A percentile compares a stretch with the other conserved stretches of the same genome.
Evolutionary conservation across 2,329 filamentous ascomycete species (phyloP).

Genomic region (Penicillium sp.): DNA sequence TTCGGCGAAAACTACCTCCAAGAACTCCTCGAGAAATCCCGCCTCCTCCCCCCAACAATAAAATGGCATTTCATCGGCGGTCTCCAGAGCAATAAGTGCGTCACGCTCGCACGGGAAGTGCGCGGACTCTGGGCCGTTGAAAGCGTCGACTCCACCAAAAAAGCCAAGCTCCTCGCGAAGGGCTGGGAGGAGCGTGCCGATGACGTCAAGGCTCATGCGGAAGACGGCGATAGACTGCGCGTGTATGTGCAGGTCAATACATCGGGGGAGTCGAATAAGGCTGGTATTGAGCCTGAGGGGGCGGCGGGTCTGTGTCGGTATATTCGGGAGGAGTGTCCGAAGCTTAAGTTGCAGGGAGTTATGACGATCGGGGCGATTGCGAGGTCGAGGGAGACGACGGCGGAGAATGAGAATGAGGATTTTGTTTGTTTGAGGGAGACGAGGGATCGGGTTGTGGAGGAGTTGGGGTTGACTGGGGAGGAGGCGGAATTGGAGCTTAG

Average conservation of each 20-base stretch:
- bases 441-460: conserved; percentile 68
- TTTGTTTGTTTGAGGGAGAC: conserved; percentile 71
- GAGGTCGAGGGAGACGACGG: conserved; percentile 70
- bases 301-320: conserved; percentile 68
- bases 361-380: conserved; percentile 99
- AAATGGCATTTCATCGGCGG: conserved; percentile 97
- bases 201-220: conserved; percentile 37
- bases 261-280: conserved; percentile 82
- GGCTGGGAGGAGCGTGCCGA: conserved; percentile 62
- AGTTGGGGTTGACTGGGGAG: conserved; percentile 54
- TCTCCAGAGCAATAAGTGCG: conserved; percentile 92
- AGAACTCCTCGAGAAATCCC: conserved; percentile 84
- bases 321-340: conserved; percentile 70
- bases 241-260: conserved; percentile 97
- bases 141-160: conserved; percentile 84
- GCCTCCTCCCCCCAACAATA: conserved; percentile 71
- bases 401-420: conserved; percentile 87
- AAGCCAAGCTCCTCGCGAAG: conserved; percentile 78
- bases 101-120: conserved; percentile 76
- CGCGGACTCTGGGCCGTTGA: conserved; percentile 90
- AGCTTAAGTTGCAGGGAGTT: conserved; percentile 74
- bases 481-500: conserved; percentile 75
- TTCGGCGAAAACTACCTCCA: conserved; percentile 98
- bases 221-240: conserved; percentile 51
- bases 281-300: conserved; percentile 70